Base-by-base conservation (phyloP, 805 yeast species). In the Metschnikowia kunwiensis region DNA sequence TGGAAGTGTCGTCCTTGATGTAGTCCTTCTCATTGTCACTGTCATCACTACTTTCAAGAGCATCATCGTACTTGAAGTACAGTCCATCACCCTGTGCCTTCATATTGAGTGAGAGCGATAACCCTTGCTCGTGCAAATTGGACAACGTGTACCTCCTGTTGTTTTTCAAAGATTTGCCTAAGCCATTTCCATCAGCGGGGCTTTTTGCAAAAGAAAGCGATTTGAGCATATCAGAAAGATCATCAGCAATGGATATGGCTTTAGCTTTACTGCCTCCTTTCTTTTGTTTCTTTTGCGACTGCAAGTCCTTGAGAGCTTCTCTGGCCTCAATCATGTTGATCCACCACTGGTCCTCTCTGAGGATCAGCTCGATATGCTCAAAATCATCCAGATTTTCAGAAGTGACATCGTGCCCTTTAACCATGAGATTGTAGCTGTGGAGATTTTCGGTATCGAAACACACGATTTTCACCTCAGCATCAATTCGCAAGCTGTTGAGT, bases 321-420 rank as follows among this genome's bases (percentile, higher is more conserved):
- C 96, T 72, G 0, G 84, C 80, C 29, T 71, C 76, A 24, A 69
- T 63, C 35, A 87, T 62, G 38, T 81, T 81, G 29, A 62, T 62
- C 96, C 96, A 93, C 97, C 97, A 91, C 34, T 77, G 82, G 38
- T 84, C 89, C n/a, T 69, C 63, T 15, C 63, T 64, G 32, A 91
- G 60, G 0, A 66, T 56, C 10, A 52, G 44, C 31, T 81, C 74
- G 7, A 88, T 76, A 18, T 63, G 67, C 1, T 70, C 72, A 22
- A 53, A 58, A 7, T 44, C 50, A 1, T 25, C 41, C 38, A 50
- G 49, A 40, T 57, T 64, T 3, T 36, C 40, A 0, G 54, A 29
- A 15, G 63, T 63, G 47, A 57, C 42, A 58, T 72, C 12, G 55
- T 60, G 72, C 0, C 96, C 97, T 44, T 80, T 80, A 4, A 87